Base-by-base conservation (phyloP, 768 basidiomycete species). In the Leccinum uliginosum region DNA sequence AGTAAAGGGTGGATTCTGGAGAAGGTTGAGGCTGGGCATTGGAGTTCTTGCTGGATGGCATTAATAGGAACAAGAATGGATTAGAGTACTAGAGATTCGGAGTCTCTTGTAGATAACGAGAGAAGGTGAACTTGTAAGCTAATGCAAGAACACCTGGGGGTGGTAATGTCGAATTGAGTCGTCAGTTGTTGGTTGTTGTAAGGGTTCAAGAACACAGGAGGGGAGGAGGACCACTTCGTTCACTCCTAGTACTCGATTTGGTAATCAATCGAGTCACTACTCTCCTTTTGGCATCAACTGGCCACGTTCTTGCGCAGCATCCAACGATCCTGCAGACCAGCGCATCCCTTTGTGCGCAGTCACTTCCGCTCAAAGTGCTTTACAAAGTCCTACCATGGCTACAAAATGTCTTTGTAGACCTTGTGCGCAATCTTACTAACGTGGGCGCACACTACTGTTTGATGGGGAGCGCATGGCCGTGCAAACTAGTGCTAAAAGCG, bases 111-210 rank as follows among this genome's bases (percentile, higher is more conserved):
- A 65, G 60, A 63, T 66, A 62, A 66, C 47, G 47, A 32, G 53
- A 54, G 49, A 52, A 32, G 54, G 62, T 51, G 68, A 24, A 58
- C 69, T 70, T 70, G 69, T 70, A 70, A 70, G 59, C 57, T 51
- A 71, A 71, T 71, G 54, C 69, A 71, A 71, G 69, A 63, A 34
- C 70, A 67, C 67, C 61, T 44, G 44, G 4, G 46, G 8, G 49
- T 19, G 30, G 27, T 12, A n/a, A 30, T 15, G 46, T 51, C 15
- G n/a, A 45, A 35, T 50, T 64, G 56, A 44, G 21, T 45, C 9
- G 65, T 59, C 6, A 7, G 48, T 50, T 21, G 32, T 12, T 17
- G 27, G 62, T 59, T 66, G 66, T 59, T 62, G 66, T 68, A 43
- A 40, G 52, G 17, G 57, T 57, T 51, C 14, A 51, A 51, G 61